phyloP scores from a whole-genome alignment of 1,284 basidiomycete species.

The Neonothopanus nambi region DNA sequence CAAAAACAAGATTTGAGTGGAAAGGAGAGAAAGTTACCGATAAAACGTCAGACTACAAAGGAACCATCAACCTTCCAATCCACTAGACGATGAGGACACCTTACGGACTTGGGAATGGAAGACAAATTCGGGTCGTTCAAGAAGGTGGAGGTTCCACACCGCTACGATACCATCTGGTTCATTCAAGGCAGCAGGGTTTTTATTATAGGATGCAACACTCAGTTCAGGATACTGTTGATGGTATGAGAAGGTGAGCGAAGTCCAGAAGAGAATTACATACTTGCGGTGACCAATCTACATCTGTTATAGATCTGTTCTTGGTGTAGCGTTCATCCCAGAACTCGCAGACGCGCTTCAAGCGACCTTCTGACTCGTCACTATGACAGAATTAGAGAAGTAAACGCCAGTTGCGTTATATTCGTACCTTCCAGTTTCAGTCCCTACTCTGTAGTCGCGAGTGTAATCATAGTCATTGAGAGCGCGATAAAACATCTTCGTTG shows the following conservation, averaged over 20 bases:
- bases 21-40: slow-evolving; percentile 97
- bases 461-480: slow-evolving; percentile 99
- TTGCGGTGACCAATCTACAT: slow-evolving; percentile 96
- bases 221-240: slow-evolving; percentile 86
- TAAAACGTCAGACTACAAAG: slow-evolving; percentile 86
- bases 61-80: slow-evolving; percentile 17
- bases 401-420: slow-evolving; percentile 26
- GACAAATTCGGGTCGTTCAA: slow-evolving; percentile 95
- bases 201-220: slow-evolving; percentile 94
- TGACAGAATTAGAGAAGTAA: slow-evolving; percentile 10
- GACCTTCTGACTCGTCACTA: slow-evolving; percentile 88
- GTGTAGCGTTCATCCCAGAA: slow-evolving; percentile 89
- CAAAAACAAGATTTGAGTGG: slow-evolving; percentile 95
- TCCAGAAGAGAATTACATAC: slow-evolving; percentile 40
- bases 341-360: slow-evolving; percentile 85
- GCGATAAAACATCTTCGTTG: slow-evolving; percentile 93
- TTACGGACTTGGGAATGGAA: slow-evolving; percentile 89
- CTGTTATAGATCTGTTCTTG: slow-evolving; percentile 92
- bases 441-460: slow-evolving; percentile 91
- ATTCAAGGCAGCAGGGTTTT: slow-evolving; percentile 87
- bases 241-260: background rate
- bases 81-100: slow-evolving; percentile 1
- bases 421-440: slow-evolving; percentile 73
- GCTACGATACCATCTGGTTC: slow-evolving; percentile 97
- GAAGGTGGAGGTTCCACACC: slow-evolving; percentile 95